A percentile compares a stretch with the other conserved stretches of the same genome.
These are phyloP conservation scores for Meyerozyma elateridarum DNA, from an alignment of 1,139 yeast species.

Conservation along the genomic window DNA sequence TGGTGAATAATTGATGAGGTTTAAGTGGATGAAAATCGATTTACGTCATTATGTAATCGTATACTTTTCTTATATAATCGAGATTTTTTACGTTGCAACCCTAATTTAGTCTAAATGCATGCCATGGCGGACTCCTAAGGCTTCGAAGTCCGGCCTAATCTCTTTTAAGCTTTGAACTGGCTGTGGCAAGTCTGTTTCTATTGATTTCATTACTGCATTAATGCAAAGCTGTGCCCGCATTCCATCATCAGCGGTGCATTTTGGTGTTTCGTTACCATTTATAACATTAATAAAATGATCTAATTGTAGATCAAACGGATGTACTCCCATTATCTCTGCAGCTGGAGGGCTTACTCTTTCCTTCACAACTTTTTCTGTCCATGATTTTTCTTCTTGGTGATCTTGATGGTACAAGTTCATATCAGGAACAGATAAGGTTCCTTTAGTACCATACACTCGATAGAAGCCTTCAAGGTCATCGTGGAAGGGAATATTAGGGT, in stretches of 20 bases:
- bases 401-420: constrained; percentile 31
- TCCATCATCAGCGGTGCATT: constrained; percentile 36
- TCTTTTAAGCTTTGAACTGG: constrained; percentile 12
- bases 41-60: too few relatives aligned
- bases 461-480: constrained; percentile 29
- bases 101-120: neutral
- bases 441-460: constrained; percentile 33
- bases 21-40: constrained; percentile 9
- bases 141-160: constrained; percentile 9
- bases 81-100: neutral
- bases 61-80: neutral
- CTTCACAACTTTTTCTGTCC: constrained; percentile 8
- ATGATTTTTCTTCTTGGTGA: constrained; percentile 7
- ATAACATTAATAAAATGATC: constrained; percentile 36
- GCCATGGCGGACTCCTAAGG: constrained; percentile 4
- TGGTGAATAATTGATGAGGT: constrained; percentile 7
- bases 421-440: constrained; percentile 37
- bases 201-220: constrained; percentile 17
- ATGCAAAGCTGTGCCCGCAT: constrained; percentile 28
- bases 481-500: constrained; percentile 32
- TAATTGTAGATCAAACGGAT: constrained; percentile 38
- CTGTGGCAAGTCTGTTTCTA: constrained; percentile 17
- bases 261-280: constrained; percentile 23
- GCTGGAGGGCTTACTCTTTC: neutral
- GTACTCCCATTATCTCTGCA: neutral